Conservation (phyloP, 768 basidiomycete species). For the Pleurotus citrinopileatus region DNA sequence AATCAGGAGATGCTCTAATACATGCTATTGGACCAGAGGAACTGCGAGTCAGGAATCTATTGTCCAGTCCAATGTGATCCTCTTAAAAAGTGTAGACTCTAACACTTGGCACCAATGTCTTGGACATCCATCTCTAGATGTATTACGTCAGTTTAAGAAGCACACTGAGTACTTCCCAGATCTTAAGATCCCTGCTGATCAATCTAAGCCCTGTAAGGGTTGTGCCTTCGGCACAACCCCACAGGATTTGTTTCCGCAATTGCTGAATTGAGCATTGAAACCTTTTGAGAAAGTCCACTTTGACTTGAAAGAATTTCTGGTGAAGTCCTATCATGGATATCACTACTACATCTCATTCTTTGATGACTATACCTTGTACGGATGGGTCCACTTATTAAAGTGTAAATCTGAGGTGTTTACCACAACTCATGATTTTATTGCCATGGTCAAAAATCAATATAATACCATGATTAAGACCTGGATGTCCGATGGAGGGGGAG, state of each 20-base stretch:
- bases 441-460: too few relatives aligned
- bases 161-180: background rate
- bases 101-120: background rate
- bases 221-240: background rate
- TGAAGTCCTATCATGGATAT: conserved; percentile 16
- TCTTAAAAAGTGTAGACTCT: background rate
- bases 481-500: too few relatives aligned
- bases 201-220: background rate
- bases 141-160: background rate
- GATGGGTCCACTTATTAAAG: conserved; percentile 10
- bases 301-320: conserved; percentile 18
- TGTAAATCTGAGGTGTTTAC: conserved; percentile 9
- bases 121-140: background rate
- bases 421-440: background rate
- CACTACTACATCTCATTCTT: conserved; percentile 17
- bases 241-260: background rate
- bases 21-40: background rate
- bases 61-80: background rate
- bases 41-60: background rate
- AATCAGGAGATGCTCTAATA: too few relatives aligned
- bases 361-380: conserved; percentile 14
- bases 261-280: conserved; percentile 5
- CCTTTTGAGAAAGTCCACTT: conserved; percentile 19
- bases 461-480: too few relatives aligned
- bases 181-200: background rate